A percentile compares a stretch with the other conserved stretches of the same genome.
Conservation (phyloP, 2,329 filamentous ascomycete species). For the Aphanoascus verrucosus region DNA sequence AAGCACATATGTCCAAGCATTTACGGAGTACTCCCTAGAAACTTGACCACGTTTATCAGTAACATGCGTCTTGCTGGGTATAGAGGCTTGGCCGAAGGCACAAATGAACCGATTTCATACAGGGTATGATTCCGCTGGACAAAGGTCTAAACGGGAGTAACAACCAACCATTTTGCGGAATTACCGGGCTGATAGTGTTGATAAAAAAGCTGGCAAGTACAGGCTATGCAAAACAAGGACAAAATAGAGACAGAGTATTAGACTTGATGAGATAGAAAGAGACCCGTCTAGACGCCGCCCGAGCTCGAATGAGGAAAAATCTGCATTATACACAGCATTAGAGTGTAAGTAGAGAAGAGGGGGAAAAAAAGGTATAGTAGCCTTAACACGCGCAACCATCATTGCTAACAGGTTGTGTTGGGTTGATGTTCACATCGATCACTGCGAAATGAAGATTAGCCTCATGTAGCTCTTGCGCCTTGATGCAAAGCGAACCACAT, state of each 20-base stretch:
- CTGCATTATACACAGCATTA: not conserved
- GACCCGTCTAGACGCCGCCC: conserved; percentile 8
- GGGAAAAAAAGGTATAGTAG: not conserved
- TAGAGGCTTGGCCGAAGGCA: not conserved
- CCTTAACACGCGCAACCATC: conserved; percentile 60
- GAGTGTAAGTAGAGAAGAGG: not conserved
- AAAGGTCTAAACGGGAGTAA: not conserved
- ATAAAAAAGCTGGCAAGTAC: not conserved
- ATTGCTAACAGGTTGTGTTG: conserved; percentile 54
- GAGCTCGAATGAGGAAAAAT: conserved; percentile 4
- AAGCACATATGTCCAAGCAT: no score
- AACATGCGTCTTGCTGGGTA: conserved; percentile 1
- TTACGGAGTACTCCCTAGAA: no score
- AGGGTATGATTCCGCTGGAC: not conserved
- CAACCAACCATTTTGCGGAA: not conserved
- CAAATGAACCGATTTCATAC: not conserved
- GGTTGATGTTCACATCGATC: conserved; percentile 86
- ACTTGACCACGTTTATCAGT: conserved; percentile 1
- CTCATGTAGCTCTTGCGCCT: no score
- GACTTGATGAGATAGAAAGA: not conserved
- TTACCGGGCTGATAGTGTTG: not conserved
- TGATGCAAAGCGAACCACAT: conserved; percentile 29
- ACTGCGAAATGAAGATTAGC: conserved; percentile 42
- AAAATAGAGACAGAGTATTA: not conserved
- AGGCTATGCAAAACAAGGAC: conserved; percentile 5